Evolutionary conservation across 192 early-diverging fungal genomes (phyloP), one percentile per base, ranked within the genome.

Genomic region (Gaertneriomyces sp.): DNA sequence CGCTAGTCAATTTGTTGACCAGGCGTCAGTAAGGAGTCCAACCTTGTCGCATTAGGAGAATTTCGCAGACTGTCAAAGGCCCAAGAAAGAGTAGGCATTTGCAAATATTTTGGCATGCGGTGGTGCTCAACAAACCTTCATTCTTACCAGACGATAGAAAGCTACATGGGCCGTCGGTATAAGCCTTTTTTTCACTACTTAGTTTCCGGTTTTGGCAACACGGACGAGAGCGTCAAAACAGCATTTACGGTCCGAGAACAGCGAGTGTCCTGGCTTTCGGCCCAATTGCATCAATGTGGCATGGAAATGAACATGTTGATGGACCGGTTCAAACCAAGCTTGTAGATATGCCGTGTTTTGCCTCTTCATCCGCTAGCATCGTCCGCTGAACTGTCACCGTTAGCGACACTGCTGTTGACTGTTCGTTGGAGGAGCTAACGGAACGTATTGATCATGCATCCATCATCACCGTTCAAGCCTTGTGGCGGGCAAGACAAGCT

Each of bases 241-340:
- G 64, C 9, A 0, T 25, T 38, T 16, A 12, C 33, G 0, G 1
- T 51, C 7, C 43, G 60, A 19, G 64, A 66, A 49, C 42, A 52
- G 8, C 42, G 64, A 7, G 33, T 66, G 40, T 51, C 42, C n/a
- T 66, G 70, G 64, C 45, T 72, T 0, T 41, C 64, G 11, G 4
- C 63, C 14, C n/a, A 60, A 39, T 42, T 66, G 20, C 54, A 60
- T 43, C 63, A 72, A 46, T 54, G 60, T 61, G 7, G 41, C 7
- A 7, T 42, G 40, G 45, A 54, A 17, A 44, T 61, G 38, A 50
- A 49, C 4, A n/a, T 41, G 6, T 17, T 65, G 19, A 45, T 41
- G 57, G 53, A 56, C 49, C 5, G 8, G 4, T 16, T 50, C 11
- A 20, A 19, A 33, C 55, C 58, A 5, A 59, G 44, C 54, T 17